Evolutionary conservation across 2,329 filamentous ascomycete genomes (phyloP), one percentile per base, ranked within the genome.

Genomic region (Penicillium sp.): DNA sequence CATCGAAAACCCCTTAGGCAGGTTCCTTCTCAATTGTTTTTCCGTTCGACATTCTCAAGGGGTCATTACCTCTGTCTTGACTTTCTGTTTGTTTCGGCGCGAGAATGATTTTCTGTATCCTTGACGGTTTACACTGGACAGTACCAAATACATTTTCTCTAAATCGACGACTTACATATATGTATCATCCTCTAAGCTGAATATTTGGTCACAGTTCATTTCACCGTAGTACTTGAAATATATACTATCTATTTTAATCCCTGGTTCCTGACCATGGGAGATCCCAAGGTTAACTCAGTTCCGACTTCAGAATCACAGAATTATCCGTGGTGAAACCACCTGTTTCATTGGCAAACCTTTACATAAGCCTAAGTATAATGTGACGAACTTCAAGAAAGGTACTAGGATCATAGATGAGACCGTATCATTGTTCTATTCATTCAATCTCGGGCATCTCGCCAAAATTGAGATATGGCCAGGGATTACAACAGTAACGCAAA

Each of bases 1-100:
- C 64, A 65, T 69, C 64, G 64, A 64, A 67, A 64, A 55, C 60
- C 65, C 61, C 65, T 63, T 60, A 71, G 68, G 70, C 70, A 67
- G 70, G 70, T 66, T 58, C 68, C 67, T 68, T 61, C 51, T 39
- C 56, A 54, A 52, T 62, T 62, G 52, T 61, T 59, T 55, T 51
- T 49, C 31, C 39, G 29, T 50, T 59, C 52, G 49, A 59, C 57
- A 54, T 64, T 57, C 55, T 63, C 58, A 61, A 60, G 63, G 53
- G 62, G 60, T 65, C 61, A 61, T 59, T 58, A 51, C 57, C 59
- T 64, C 54, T 35, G 21, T 54, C 49, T 26, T 53, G 29, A 58
- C 48, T 57, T 54, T 59, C 46, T 57, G 44, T 52, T 16, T 33
- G 44, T 49, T 45, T 46, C 53, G 52, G 53, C 52, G 50, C 33